Conservation (phyloP, 352 stramenopile genomes). For the Phytophthora pini region DNA sequence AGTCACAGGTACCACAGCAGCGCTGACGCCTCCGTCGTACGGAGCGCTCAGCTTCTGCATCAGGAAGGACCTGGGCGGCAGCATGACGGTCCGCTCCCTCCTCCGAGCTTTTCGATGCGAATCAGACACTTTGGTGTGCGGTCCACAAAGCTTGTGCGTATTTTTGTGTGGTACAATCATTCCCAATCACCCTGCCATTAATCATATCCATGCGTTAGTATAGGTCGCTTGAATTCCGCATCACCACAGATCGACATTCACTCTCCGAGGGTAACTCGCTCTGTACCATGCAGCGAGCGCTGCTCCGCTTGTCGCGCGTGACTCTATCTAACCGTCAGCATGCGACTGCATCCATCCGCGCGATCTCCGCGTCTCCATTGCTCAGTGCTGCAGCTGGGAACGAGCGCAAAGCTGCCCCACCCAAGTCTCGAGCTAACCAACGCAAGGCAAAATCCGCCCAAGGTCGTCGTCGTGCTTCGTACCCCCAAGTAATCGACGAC, state of each 20-base stretch:
- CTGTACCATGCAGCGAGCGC: slow-evolving; percentile 31
- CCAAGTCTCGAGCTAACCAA: slow-evolving; percentile 7
- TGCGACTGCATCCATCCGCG: slow-evolving; percentile 7
- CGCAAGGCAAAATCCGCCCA: slow-evolving; percentile 15
- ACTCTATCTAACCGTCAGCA: slow-evolving; percentile 7
- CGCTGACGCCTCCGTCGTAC: slow-evolving; percentile 28
- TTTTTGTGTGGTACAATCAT: neutral
- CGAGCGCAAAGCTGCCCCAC: slow-evolving; percentile 1
- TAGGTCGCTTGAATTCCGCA: neutral
- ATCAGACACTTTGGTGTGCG: slow-evolving; percentile 12
- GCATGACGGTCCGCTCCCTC: slow-evolving; percentile 34
- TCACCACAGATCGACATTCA: slow-evolving; percentile 12
- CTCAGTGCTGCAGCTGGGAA: slow-evolving; percentile 1
- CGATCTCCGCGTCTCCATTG: slow-evolving; percentile 20
- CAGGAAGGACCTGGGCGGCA: slow-evolving; percentile 73
- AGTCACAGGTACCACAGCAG: slow-evolving; percentile 1
- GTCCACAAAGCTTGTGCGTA: slow-evolving; percentile 4
- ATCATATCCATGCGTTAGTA: slow-evolving; percentile 7
- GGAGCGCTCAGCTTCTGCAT: slow-evolving; percentile 67
- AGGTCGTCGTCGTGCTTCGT: slow-evolving; percentile 18
- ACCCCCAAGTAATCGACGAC: slow-evolving; percentile 35
- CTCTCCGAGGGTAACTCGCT: slow-evolving; percentile 2
- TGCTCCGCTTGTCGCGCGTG: slow-evolving; percentile 21
- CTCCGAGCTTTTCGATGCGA: neutral
- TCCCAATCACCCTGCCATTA: neutral